A percentile compares a stretch with the other conserved stretches of the same genome.
Evolutionary conservation across 768 basidiomycete species (phyloP).

Genomic region (Russula virescens): DNA sequence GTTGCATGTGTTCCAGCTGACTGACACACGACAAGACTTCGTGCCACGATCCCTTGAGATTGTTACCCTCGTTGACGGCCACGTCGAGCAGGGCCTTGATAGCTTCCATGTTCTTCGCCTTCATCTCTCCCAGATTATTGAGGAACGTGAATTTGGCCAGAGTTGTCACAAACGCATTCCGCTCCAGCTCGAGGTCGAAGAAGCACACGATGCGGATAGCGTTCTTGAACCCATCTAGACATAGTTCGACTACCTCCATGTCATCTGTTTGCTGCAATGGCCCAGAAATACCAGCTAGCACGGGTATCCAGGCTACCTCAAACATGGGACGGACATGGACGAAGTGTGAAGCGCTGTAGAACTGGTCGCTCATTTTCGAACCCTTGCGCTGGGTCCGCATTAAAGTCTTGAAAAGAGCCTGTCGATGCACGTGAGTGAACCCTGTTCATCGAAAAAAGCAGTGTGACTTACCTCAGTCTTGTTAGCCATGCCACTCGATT

Average conservation of each 20-base stretch:
- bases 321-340: slow-evolving; percentile 99
- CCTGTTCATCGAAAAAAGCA: background rate
- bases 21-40: slow-evolving; percentile 97
- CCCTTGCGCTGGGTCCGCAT: slow-evolving; percentile 88
- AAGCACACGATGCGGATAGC: slow-evolving; percentile 97
- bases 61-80: slow-evolving; percentile 94
- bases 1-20: slow-evolving; percentile 97
- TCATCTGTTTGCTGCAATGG: slow-evolving; percentile 95
- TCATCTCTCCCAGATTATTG: slow-evolving; percentile 98
- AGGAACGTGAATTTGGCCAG: slow-evolving; percentile 95
- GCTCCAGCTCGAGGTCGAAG: slow-evolving; percentile 94
- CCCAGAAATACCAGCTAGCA: slow-evolving; percentile 90
- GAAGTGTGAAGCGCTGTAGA: slow-evolving; percentile 94
- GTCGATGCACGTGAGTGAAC: background rate
- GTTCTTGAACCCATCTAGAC: slow-evolving; percentile 92
- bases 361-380: slow-evolving; percentile 73
- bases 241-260: slow-evolving; percentile 83
- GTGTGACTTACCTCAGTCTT: slow-evolving; percentile 76
- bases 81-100: slow-evolving; percentile 94
- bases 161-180: slow-evolving; percentile 98
- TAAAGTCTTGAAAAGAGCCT: slow-evolving; percentile 91
- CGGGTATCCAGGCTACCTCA: slow-evolving; percentile 98
- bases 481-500: slow-evolving; percentile 92
- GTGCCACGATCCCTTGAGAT: slow-evolving; percentile 92
- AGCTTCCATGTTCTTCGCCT: slow-evolving; percentile 98